These are phyloP conservation scores for Fraxinus greggii DNA, from an alignment of 305 asterid species.

Conservation along the genomic window DNA sequence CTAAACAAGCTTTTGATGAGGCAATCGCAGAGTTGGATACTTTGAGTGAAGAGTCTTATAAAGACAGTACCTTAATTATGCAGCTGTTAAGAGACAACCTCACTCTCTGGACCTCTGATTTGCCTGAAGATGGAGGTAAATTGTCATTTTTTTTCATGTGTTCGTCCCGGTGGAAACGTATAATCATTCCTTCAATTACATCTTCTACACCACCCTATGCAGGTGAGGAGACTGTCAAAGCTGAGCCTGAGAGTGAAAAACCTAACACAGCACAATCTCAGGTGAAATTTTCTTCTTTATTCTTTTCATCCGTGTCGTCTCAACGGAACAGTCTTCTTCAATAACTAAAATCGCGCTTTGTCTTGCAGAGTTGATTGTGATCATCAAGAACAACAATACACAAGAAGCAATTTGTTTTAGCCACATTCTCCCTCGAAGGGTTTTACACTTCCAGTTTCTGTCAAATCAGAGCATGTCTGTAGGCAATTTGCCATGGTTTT, in stretches of 20 bases:
- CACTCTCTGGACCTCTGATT: conserved; percentile 82
- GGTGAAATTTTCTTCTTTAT: conserved; percentile 15
- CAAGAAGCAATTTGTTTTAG: not conserved
- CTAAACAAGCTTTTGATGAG: conserved; percentile 78
- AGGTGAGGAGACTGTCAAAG: conserved; percentile 37
- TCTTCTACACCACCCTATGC: not conserved
- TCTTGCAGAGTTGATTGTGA: not conserved
- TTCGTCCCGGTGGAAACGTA: not conserved
- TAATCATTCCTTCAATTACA: not conserved
- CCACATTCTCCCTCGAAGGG: not conserved
- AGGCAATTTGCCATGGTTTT: not conserved
- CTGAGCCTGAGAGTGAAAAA: conserved; percentile 20
- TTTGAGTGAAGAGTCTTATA: conserved; percentile 70
- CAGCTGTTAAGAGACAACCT: conserved; percentile 77
- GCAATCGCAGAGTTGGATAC: conserved; percentile 76
- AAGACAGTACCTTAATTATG: conserved; percentile 81
- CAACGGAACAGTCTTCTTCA: not conserved
- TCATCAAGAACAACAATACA: not conserved
- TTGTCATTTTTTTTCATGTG: not conserved
- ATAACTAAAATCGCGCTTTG: not conserved
- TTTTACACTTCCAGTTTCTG: not conserved
- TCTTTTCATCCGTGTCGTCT: not conserved
- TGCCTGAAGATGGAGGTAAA: conserved; percentile 72
- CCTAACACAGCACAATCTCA: conserved; percentile 28
- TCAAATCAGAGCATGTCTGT: not conserved